These are phyloP conservation scores for Cryptococcus sp. DNA, from an alignment of 1,284 basidiomycete species.

Conservation along the genomic window DNA sequence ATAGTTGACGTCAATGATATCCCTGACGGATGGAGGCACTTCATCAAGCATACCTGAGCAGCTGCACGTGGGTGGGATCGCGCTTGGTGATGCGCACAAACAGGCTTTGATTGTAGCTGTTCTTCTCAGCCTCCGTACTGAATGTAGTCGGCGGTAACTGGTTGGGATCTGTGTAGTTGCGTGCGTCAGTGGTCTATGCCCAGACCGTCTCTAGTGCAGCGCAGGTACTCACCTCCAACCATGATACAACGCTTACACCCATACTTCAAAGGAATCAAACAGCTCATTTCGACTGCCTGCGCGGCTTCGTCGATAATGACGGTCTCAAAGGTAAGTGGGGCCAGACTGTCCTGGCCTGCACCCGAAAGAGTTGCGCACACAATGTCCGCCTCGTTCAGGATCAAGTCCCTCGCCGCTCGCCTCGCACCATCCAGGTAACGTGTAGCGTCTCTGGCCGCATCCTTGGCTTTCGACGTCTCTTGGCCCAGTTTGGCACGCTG, in stretches of 20 bases:
- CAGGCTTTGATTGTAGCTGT: constrained; percentile 81
- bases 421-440: constrained; percentile 73
- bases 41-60: constrained; percentile 65
- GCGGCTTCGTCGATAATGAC: constrained; percentile 98
- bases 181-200: background rate
- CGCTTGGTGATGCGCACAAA: constrained; percentile 89
- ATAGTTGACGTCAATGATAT: background rate
- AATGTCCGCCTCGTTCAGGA: constrained; percentile 85
- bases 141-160: constrained; percentile 96
- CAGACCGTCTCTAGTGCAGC: too few species aligned
- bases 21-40: constrained; percentile 14
- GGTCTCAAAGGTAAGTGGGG: constrained; percentile 86
- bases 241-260: constrained; percentile 80
- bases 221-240: constrained; percentile 69
- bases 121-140: constrained; percentile 75
- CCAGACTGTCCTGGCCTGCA: constrained; percentile 83
- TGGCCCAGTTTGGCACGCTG: constrained; percentile 64
- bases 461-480: constrained; percentile 71
- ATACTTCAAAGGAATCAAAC: constrained; percentile 95
- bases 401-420: constrained; percentile 66
- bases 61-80: constrained; percentile 73
- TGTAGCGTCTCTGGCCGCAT: constrained; percentile 68
- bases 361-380: constrained; percentile 93
- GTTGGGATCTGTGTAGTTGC: constrained; percentile 70
- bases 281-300: constrained; percentile 92